Percentiles rank a stretch among this genome's conserved stretches.
Evolutionary conservation across 306 rosid genomes (phyloP).

Genomic region (Biancaea sappan): DNA sequence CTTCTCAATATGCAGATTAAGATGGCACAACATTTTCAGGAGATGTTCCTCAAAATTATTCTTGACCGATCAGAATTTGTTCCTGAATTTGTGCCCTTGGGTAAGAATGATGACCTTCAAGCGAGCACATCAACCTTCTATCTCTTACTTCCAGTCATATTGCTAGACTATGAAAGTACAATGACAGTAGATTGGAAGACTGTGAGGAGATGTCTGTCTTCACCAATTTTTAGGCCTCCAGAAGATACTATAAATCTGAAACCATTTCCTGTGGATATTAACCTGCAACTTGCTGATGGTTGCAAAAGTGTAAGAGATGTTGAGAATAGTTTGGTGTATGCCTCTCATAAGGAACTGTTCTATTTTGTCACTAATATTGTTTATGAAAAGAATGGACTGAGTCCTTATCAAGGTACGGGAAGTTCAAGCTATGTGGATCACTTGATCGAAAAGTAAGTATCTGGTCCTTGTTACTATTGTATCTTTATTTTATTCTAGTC

Average conservation of each 20-base stretch:
- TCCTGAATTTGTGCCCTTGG: slow-evolving; percentile 65
- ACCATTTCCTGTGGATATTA: slow-evolving; percentile 24
- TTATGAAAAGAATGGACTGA: slow-evolving; percentile 55
- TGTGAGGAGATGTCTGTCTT: slow-evolving; percentile 71
- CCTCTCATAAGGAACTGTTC: slow-evolving; percentile 52
- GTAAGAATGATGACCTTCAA: slow-evolving; percentile 40
- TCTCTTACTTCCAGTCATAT: slow-evolving; percentile 81
- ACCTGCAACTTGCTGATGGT: slow-evolving; percentile 73
- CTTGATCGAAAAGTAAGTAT: slow-evolving; percentile 54
- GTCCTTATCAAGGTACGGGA: slow-evolving; percentile 50
- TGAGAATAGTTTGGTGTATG: slow-evolving; percentile 81
- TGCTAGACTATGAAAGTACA: slow-evolving; percentile 42
- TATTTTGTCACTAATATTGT: slow-evolving; percentile 59
- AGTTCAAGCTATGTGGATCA: slow-evolving; percentile 55
- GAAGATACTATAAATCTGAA: slow-evolving; percentile 31
- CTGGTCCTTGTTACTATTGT: slow-evolving; percentile 26
- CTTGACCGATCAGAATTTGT: slow-evolving; percentile 79
- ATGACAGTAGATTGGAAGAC: slow-evolving; percentile 73
- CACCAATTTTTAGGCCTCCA: slow-evolving; percentile 71
- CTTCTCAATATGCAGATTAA: slow-evolving; percentile 56
- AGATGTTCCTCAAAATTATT: slow-evolving; percentile 85
- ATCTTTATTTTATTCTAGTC: slow-evolving; percentile 31
- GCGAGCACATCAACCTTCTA: slow-evolving; percentile 64
- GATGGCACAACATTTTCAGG: slow-evolving; percentile 85
- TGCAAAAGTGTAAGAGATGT: slow-evolving; percentile 56